These are phyloP conservation scores for Diutina scorzettiae DNA, from an alignment of 1,139 yeast genomes.

Conservation along the genomic window DNA sequence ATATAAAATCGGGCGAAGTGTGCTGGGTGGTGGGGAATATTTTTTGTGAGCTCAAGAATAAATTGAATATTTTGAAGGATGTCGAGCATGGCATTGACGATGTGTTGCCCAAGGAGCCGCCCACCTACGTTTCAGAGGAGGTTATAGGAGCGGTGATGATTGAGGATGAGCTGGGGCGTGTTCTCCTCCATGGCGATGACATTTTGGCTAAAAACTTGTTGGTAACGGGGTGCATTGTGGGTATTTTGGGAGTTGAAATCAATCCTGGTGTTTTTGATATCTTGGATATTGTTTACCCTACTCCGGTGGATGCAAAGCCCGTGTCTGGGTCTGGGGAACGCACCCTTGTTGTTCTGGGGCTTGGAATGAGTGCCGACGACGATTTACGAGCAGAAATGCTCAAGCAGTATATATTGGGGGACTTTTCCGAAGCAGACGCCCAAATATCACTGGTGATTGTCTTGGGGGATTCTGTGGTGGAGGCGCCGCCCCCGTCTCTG, in stretches of 20 bases:
- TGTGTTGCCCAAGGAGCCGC: conserved; percentile 26
- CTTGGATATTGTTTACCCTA: conserved; percentile 68
- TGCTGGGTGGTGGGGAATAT: conserved; percentile 91
- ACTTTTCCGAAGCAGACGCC: conserved; percentile 30
- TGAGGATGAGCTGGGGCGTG: conserved; percentile 92
- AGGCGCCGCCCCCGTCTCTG: conserved; percentile 14
- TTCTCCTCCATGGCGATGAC: conserved; percentile 56
- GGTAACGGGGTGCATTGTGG: conserved; percentile 84
- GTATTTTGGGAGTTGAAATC: conserved; percentile 75
- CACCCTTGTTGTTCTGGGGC: background rate
- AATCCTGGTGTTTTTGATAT: conserved; percentile 79
- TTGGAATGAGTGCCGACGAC: conserved; percentile 19
- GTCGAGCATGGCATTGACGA: conserved; percentile 53
- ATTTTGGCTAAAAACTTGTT: conserved; percentile 35
- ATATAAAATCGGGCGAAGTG: conserved; percentile 54
- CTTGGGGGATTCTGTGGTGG: conserved; percentile 65
- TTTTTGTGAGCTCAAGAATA: conserved; percentile 71
- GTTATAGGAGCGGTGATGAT: conserved; percentile 50
- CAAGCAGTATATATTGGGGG: conserved; percentile 63
- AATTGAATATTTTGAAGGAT: conserved; percentile 76
- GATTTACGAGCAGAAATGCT: conserved; percentile 47
- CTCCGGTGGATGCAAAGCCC: conserved; percentile 21
- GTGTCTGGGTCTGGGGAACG: conserved; percentile 8
- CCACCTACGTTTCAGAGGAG: conserved; percentile 24
- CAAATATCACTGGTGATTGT: conserved; percentile 46